Evolutionary conservation across 257 asterid genomes (phyloP), one percentile per base, ranked within the genome.

Genomic region (Schizonepeta tenuifolia): DNA sequence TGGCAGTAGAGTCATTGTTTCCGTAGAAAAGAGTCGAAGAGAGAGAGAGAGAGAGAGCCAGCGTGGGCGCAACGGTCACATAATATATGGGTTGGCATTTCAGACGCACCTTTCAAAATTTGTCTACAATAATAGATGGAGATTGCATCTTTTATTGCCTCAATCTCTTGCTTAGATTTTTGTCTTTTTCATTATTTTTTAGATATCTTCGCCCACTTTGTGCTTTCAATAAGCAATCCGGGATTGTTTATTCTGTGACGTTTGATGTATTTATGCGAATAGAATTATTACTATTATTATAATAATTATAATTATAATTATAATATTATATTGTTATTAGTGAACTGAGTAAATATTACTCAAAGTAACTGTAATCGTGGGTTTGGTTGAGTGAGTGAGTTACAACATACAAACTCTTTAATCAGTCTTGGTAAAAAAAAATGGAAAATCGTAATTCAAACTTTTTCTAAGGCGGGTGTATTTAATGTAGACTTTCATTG

Each of bases 21-120:
- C 38, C 69, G 67, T 62, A 61, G 77, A 57, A 77, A 7, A 31
- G 49, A 72, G 56, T 17, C 15, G 9, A 7, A 20, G 15, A 47
- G 54, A 46, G 53, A 15, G 20, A 47, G 53, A 46, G 74, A n/a
- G n/a, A n/a, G n/a, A n/a, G 18, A 46, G 53, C 74, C 62, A 78
- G 74, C 77, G 81, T 72, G 69, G 61, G 72, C 46, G 38, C 87
- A 89, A 89, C 94, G 96, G 90, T 87, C 85, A 86, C 82, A 77
- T n/a, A 6, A 31, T 7, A 9, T 5, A 18, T 84, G 80, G 67
- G 86, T 65, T 76, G 72, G 70, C 65, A 58, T 13, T 24, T 47
- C 76, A 81, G 77, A 49, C 76, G 81, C 81, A 75, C 83, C 86
- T 79, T 86, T 84, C 92, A 83, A 86, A 82, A 1, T 38, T 62